Conservation (phyloP, 805 yeast species). For the Candida boidinii region DNA sequence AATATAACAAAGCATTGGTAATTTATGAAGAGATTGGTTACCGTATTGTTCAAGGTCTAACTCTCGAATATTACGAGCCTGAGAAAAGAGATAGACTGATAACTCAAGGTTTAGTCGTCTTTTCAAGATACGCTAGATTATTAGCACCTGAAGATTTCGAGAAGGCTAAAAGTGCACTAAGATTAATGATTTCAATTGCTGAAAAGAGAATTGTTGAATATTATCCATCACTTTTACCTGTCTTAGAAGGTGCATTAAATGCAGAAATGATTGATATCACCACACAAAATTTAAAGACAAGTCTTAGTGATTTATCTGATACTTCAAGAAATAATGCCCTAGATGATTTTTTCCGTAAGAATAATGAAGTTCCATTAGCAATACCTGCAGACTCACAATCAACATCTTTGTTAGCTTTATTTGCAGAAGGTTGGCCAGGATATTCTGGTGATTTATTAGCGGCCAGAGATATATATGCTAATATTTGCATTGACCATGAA, state of each 20-base stretch:
- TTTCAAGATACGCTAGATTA: conserved; percentile 16
- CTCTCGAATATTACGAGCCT: conserved; percentile 7
- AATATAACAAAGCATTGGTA: conserved; percentile 17
- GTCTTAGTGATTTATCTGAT: conserved; percentile 3
- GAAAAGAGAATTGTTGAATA: conserved; percentile 14
- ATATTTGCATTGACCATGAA: conserved; percentile 16
- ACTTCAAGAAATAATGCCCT: conserved; percentile 2
- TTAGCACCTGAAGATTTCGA: conserved; percentile 11
- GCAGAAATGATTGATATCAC: conserved; percentile 8
- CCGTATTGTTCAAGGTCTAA: no score
- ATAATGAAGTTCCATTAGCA: conserved; percentile 12
- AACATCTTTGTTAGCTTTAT: conserved; percentile 11
- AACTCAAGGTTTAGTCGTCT: conserved; percentile 11
- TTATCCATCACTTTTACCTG: conserved; percentile 18
- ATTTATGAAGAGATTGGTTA: conserved; percentile 16
- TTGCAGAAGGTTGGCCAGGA: conserved; percentile 20
- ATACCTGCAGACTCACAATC: conserved; percentile 14
- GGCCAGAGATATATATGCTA: conserved; percentile 18
- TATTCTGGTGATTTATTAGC: conserved; percentile 15
- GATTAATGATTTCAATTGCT: conserved; percentile 15
- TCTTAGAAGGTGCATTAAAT: conserved; percentile 10
- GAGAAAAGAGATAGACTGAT: conserved; percentile 4
- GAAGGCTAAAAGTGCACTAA: conserved; percentile 14
- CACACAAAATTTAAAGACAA: conserved; percentile 6
- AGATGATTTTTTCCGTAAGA: conserved; percentile 9